A percentile compares a stretch with the other conserved stretches of the same genome.
phyloP scores from a whole-genome alignment of 768 basidiomycete genomes.

The Auricularia sp. region DNA sequence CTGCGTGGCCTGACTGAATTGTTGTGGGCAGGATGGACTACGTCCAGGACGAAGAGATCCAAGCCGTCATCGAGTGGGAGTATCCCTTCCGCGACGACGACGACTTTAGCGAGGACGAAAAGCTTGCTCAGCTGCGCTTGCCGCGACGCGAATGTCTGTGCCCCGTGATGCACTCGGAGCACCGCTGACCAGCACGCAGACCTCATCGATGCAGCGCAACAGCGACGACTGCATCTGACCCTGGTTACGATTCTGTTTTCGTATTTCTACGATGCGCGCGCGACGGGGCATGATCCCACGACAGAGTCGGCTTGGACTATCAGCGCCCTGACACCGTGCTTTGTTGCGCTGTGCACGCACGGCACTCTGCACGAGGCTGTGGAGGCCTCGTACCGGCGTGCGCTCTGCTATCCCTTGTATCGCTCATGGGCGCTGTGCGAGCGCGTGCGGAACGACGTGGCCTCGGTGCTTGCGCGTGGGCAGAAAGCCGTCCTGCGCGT shows the following conservation, averaged over 20 bases:
- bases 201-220: slow-evolving; percentile 45
- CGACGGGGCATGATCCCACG: slow-evolving; percentile 69
- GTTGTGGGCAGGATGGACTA: slow-evolving; percentile 57
- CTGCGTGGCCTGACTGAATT: neutral
- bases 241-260: slow-evolving; percentile 65
- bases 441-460: slow-evolving; percentile 55
- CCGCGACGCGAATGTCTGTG: slow-evolving; percentile 43
- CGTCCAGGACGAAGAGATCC: slow-evolving; percentile 65
- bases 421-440: slow-evolving; percentile 69
- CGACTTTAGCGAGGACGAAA: slow-evolving; percentile 64
- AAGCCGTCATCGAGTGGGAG: slow-evolving; percentile 56
- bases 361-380: slow-evolving; percentile 43
- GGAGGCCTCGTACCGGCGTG: slow-evolving; percentile 59
- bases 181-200: slow-evolving; percentile 32
- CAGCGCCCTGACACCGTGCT: slow-evolving; percentile 56
- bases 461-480: slow-evolving; percentile 44
- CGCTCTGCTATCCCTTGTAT: slow-evolving; percentile 67
- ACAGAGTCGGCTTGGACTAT: slow-evolving; percentile 87
- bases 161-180: neutral
- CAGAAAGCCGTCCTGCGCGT: slow-evolving; percentile 53
- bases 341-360: slow-evolving; percentile 61
- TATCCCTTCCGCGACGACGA: slow-evolving; percentile 37
- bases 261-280: slow-evolving; percentile 73
- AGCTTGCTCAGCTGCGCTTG: slow-evolving; percentile 47
- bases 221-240: slow-evolving; percentile 54